A percentile compares a stretch with the other conserved stretches of the same genome.
phyloP scores from a whole-genome alignment of 306 rosid species.

The Castanopsis chinensis region DNA sequence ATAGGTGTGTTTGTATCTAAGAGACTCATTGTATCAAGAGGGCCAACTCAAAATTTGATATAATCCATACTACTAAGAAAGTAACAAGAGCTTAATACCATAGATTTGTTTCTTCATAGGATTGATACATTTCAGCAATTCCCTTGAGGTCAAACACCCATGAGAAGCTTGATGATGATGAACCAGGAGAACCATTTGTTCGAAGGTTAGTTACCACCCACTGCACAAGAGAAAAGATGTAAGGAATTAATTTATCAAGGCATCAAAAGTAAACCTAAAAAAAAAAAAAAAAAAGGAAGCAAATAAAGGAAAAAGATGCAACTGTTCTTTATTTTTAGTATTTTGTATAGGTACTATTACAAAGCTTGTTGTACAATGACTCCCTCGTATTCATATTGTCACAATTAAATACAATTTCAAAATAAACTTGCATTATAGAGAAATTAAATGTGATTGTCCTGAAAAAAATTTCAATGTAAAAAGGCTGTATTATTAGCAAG shows the following conservation, averaged over 20 bases:
- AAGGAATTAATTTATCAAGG: background rate
- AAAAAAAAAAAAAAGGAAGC: background rate
- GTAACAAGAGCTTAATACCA: conserved; percentile 49
- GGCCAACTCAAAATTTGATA: background rate
- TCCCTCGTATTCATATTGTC: background rate
- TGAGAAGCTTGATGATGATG: conserved; percentile 53
- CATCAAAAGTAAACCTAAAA: background rate
- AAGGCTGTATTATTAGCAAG: background rate
- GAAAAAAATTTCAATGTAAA: background rate
- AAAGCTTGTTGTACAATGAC: background rate
- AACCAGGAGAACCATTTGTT: conserved; percentile 46
- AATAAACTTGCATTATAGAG: background rate
- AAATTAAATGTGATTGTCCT: background rate
- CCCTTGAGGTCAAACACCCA: conserved; percentile 89
- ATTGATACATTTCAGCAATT: conserved; percentile 79
- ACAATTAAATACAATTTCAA: background rate
- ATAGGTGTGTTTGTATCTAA: background rate
- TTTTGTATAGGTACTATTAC: background rate
- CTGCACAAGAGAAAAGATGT: conserved; percentile 37
- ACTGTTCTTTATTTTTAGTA: background rate
- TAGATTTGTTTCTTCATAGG: conserved; percentile 86
- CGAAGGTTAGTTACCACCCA: conserved; percentile 94
- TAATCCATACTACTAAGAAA: background rate
- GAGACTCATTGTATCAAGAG: background rate
- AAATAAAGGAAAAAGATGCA: background rate